A percentile compares a stretch with the other conserved stretches of the same genome.
Conservation (phyloP, 139 green algal genomes). For the Coelastrella sp. region DNA sequence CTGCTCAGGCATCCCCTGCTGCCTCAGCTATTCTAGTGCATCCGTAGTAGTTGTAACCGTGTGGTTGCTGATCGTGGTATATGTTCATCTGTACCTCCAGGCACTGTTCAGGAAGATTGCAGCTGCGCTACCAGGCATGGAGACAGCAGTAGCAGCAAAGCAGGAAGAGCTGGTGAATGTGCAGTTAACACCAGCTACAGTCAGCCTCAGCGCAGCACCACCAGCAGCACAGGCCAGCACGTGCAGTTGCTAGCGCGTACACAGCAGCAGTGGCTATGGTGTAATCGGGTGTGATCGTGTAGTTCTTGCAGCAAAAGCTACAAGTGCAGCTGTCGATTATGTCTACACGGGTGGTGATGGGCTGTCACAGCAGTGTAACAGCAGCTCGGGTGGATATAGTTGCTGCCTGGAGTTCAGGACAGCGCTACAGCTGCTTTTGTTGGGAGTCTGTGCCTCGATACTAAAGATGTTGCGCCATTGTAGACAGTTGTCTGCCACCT, state of each 20-base stretch:
- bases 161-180: constrained; percentile 93
- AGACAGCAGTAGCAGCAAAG: constrained; percentile 70
- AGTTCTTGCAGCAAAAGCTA: too few relatives aligned
- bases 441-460: too few relatives aligned
- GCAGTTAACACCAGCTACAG: constrained; percentile 80
- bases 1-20: too few relatives aligned
- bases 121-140: constrained; percentile 96
- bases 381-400: background rate
- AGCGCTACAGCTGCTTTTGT: background rate
- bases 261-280: too few relatives aligned
- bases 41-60: too few relatives aligned
- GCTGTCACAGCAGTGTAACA: background rate
- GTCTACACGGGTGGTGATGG: too few relatives aligned
- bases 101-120: constrained; percentile 99
- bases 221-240: constrained; percentile 31
- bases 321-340: too few relatives aligned
- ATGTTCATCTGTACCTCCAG: constrained; percentile 54
- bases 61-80: too few relatives aligned
- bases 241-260: constrained; percentile 59
- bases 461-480: too few relatives aligned
- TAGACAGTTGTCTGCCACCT: too few relatives aligned
- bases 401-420: background rate
- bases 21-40: too few relatives aligned
- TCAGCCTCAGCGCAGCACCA: constrained; percentile 46
- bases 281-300: too few relatives aligned